Conservation (phyloP, 306 rosid species). For the Geum urbanum region DNA sequence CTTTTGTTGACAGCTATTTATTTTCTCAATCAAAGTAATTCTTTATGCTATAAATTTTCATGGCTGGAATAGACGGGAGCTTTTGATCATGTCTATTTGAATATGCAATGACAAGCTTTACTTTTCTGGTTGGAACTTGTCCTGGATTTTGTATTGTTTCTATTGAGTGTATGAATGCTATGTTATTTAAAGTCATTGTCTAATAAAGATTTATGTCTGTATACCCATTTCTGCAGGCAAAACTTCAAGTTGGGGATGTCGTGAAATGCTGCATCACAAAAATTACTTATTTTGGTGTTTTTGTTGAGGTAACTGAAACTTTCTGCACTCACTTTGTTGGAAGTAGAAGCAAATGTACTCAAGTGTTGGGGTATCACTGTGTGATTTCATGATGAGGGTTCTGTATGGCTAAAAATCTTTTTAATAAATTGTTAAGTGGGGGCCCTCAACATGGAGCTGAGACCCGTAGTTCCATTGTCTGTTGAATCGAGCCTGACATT, state of each 20-base stretch:
- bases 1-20: neutral
- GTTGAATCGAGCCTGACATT: slow-evolving; percentile 4
- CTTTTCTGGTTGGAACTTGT: slow-evolving; percentile 5
- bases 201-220: neutral
- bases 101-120: neutral
- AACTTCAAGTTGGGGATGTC: slow-evolving; percentile 85
- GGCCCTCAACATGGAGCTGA: slow-evolving; percentile 15
- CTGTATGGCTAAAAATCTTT: neutral
- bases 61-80: neutral
- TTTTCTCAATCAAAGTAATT: neutral
- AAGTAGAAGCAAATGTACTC: slow-evolving; percentile 10
- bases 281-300: slow-evolving; percentile 87
- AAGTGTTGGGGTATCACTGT: neutral
- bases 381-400: slow-evolving; percentile 5
- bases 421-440: neutral
- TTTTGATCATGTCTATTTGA: neutral
- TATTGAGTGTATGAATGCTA: neutral
- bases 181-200: neutral
- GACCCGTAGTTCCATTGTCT: slow-evolving; percentile 19
- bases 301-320: slow-evolving; percentile 68
- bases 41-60: neutral
- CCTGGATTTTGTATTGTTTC: neutral
- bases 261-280: slow-evolving; percentile 75
- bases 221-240: slow-evolving; percentile 52
- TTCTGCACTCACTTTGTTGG: slow-evolving; percentile 20